Evolutionary conservation across 148 eudicot genomes (phyloP).

Genomic region (Rhododendron vialii): DNA sequence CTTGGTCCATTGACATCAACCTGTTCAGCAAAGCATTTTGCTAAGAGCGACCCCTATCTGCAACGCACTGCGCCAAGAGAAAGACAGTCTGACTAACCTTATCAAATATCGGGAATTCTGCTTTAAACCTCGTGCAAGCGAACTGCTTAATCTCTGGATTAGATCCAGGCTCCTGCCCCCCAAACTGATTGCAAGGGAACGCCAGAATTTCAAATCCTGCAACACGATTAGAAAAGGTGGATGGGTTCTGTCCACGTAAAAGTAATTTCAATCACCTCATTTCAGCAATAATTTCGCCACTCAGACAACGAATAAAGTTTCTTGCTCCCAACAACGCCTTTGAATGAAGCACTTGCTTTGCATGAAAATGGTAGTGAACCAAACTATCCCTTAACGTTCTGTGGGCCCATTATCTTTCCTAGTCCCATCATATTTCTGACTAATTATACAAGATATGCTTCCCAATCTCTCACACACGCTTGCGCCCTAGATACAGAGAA

Average conservation of each 20-base stretch:
- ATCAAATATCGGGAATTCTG: constrained; percentile 88
- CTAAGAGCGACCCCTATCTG: neutral
- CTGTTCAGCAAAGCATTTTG: constrained; percentile 30
- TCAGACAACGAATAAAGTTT: neutral
- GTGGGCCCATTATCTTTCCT: neutral
- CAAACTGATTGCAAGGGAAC: constrained; percentile 97
- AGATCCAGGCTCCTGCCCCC: constrained; percentile 92
- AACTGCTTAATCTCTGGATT: constrained; percentile 80
- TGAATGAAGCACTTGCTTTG: neutral
- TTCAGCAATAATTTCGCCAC: neutral
- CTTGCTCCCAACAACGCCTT: neutral
- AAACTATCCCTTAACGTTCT: neutral
- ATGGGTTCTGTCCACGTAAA: neutral
- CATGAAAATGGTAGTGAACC: neutral
- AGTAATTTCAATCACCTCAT: neutral
- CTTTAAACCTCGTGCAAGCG: constrained; percentile 85
- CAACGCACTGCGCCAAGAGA: neutral
- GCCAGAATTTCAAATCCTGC: constrained; percentile 91
- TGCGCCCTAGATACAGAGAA: neutral
- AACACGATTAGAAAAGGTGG: constrained; percentile 5
- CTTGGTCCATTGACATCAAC: constrained; percentile 90
- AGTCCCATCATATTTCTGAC: neutral
- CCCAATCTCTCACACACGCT: neutral
- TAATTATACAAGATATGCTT: neutral
- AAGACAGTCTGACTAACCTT: constrained; percentile 43